phyloP scores from a whole-genome alignment of 2,329 filamentous ascomycete genomes.

The Colletotrichum sp. region DNA sequence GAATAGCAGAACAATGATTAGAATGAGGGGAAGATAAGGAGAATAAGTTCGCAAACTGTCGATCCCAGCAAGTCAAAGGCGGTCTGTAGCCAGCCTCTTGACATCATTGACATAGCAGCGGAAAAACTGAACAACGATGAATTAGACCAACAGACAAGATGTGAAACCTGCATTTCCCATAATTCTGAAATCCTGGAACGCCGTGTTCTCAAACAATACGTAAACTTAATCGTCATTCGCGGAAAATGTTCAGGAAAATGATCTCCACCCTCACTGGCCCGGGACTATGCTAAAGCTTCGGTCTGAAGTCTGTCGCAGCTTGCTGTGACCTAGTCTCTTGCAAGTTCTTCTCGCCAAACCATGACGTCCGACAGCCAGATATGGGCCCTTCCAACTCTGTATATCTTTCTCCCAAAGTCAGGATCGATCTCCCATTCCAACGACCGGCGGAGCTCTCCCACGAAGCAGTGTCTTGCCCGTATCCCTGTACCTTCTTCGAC shows the following conservation, averaged over 20 bases:
- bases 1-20: not conserved
- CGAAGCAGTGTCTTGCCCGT: not conserved
- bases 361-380: not conserved
- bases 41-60: not conserved
- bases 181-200: not conserved
- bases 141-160: fast-evolving
- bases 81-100: not conserved
- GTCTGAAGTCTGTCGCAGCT: not conserved
- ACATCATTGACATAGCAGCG: not conserved
- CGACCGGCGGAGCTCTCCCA: not conserved
- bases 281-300: not conserved
- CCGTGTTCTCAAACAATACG: not conserved
- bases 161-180: not conserved
- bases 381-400: not conserved
- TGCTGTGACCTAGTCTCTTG: not conserved
- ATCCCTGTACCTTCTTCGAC: not conserved
- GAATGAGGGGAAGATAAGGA: not conserved
- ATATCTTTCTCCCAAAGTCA: not conserved
- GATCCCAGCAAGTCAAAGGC: not conserved
- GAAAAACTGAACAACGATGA: fast-evolving
- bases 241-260: not conserved
- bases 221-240: not conserved
- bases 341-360: not conserved
- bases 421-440: not conserved
- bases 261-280: not conserved